Conservation (phyloP, 495 filamentous ascomycete genomes). For the Oleoguttula mirabilis region DNA sequence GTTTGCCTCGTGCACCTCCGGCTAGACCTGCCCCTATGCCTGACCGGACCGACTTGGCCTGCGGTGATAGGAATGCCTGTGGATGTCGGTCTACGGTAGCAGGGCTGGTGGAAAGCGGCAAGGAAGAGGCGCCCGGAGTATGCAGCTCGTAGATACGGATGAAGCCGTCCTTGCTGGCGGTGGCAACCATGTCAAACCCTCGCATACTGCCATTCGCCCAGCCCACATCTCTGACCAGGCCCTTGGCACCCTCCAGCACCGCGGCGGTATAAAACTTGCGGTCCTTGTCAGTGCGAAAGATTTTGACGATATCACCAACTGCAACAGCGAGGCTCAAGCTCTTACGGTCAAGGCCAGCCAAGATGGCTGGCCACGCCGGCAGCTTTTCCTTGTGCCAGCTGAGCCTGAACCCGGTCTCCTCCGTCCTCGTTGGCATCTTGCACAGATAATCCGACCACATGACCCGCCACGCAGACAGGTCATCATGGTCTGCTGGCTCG, state of each 20-base stretch:
- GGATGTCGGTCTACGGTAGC: neutral
- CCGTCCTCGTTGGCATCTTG: conserved; percentile 49
- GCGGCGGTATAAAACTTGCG: conserved; percentile 68
- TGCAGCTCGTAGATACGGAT: conserved; percentile 74
- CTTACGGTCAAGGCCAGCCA: conserved; percentile 63
- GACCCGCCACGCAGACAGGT: conserved; percentile 59
- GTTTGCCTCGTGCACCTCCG: conserved; percentile 27
- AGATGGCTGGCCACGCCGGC: conserved; percentile 61
- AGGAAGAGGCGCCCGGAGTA: conserved; percentile 34
- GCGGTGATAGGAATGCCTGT: neutral
- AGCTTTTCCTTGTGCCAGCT: conserved; percentile 74
- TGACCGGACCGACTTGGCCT: conserved; percentile 27
- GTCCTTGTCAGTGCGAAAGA: conserved; percentile 58
- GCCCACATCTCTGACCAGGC: conserved; percentile 76
- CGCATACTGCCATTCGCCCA: conserved; percentile 85
- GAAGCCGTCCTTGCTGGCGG: conserved; percentile 80
- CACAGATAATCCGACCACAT: conserved; percentile 60
- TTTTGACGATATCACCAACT: conserved; percentile 63
- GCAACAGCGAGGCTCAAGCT: conserved; percentile 68
- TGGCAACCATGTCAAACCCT: conserved; percentile 81
- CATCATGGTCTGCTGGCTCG: conserved; percentile 80
- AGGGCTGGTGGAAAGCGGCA: neutral
- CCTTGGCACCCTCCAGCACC: conserved; percentile 55
- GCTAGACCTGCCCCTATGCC: conserved; percentile 51
- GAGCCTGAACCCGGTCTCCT: conserved; percentile 76